Evolutionary conservation across 805 yeast genomes (phyloP).

Genomic region (Tetrapisispora phaffii): DNA sequence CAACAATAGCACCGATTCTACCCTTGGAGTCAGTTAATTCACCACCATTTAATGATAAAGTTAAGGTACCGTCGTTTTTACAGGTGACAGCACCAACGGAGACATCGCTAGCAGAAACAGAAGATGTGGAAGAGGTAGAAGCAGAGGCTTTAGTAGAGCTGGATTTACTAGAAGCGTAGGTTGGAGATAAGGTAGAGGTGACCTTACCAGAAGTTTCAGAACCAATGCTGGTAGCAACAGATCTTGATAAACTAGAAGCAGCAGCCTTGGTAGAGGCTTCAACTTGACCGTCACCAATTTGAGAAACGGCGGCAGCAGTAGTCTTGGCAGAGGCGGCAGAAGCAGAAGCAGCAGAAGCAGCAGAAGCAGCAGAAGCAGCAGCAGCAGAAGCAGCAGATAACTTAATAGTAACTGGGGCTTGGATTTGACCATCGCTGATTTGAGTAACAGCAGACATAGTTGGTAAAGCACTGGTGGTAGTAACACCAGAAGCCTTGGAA

Average conservation of each 20-base stretch:
- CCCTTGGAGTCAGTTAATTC: conserved; percentile 44
- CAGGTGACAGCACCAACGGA: conserved; percentile 25
- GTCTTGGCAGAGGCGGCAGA: conserved; percentile 8
- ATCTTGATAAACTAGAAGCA: conserved; percentile 5
- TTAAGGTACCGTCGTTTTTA: conserved; percentile 35
- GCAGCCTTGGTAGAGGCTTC: conserved; percentile 28
- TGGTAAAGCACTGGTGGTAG: conserved; percentile 15
- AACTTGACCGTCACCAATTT: conserved; percentile 37
- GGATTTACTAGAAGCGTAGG: conserved; percentile 35
- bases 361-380: conserved; percentile 3
- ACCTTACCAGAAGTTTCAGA: conserved; percentile 30
- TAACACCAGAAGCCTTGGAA: conserved; percentile 10
- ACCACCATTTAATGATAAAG: conserved; percentile 39
- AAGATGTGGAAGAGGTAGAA: conserved; percentile 8
- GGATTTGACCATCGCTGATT: conserved; percentile 50
- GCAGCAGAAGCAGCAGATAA: conserved; percentile 6
- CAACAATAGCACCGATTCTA: conserved; percentile 59
- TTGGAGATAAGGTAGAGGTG: conserved; percentile 20
- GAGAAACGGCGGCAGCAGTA: conserved; percentile 28
- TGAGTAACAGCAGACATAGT: conserved; percentile 31
- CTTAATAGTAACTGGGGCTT: conserved; percentile 29
- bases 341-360: not conserved
- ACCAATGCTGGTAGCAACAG: conserved; percentile 28
- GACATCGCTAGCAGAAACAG: conserved; percentile 10
- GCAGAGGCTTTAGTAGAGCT: conserved; percentile 15